Evolutionary conservation across 441 rosid species (phyloP), one percentile per base, ranked within the genome.

Genomic region (Pelargonium cotyledonis): DNA sequence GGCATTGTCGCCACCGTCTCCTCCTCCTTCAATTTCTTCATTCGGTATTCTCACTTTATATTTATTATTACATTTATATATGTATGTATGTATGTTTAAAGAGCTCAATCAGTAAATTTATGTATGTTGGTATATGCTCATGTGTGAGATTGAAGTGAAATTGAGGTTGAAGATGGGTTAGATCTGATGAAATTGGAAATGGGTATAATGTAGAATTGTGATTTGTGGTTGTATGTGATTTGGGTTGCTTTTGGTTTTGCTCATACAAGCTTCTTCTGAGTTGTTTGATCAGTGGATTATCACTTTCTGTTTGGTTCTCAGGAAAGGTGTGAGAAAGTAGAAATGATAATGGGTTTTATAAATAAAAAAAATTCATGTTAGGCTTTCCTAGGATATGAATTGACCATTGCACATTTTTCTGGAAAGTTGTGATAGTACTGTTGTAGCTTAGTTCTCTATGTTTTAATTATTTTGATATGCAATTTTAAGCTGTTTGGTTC

Each of bases 1-100:
- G 98, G 98, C 72, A 77, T 91, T 60, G 71, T 40, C 79, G 78
- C 86, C 66, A 65, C 90, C 60, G 41, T n/a, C 38, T 66, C 14
- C 51, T 35, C 67, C 11, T 18, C 73, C 65, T 53, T 51, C 66
- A 51, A 6, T 44, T 89, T 92, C 68, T 85, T 82, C 71, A 86
- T 91, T 77, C 83, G 90, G 92, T 85, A 80, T 5, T 31, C 35
- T 31, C 3, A 1, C 35, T 31, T 4, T 4, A 1, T 4, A 1
- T 31, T 23, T 23, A 23, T 23, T 23, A 23, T 23, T 23, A 23
- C 26, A 23, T 23, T 23, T 23, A 23, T 2, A 2, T 23, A 23
- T 23, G 26, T 23, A 23, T 23, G 26, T 23, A 0, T 23, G 2
- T 23, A 0, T 23, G 0, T 23, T 23, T 23, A 0, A 23, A 23